These are phyloP conservation scores for Sporothrix humicola DNA, from an alignment of 2,329 filamentous ascomycete genomes.

Conservation along the genomic window DNA sequence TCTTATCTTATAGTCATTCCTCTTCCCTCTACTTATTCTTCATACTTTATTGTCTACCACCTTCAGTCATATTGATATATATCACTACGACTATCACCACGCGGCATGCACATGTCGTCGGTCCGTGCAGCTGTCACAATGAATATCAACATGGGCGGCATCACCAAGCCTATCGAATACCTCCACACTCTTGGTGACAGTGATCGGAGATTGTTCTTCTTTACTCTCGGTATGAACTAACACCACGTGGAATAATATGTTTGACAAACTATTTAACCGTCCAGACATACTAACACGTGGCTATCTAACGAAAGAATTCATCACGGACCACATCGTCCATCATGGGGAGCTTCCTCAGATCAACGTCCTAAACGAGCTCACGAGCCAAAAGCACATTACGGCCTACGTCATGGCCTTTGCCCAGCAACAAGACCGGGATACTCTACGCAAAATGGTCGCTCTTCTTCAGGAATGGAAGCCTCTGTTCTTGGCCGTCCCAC, in stretches of 20 bases:
- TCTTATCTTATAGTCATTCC: background rate
- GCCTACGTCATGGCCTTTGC: constrained; percentile 3
- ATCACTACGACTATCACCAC: background rate
- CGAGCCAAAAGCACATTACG: constrained; percentile 21
- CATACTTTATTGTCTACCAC: background rate
- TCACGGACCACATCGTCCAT: background rate
- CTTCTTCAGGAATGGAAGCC: constrained; percentile 30
- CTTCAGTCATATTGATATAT: background rate
- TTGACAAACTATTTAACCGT: background rate
- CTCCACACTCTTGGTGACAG: constrained; percentile 15
- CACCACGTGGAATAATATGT: too few species aligned
- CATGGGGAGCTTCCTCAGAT: background rate
- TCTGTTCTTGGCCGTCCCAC: constrained; percentile 21
- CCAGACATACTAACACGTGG: background rate
- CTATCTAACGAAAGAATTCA: background rate
- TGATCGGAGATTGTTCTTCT: background rate
- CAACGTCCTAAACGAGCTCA: constrained; percentile 19
- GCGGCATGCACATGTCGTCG: too few species aligned
- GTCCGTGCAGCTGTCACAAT: background rate
- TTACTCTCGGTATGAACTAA: background rate
- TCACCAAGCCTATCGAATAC: constrained; percentile 17
- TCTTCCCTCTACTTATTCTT: background rate
- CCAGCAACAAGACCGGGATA: background rate
- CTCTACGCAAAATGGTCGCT: constrained; percentile 9
- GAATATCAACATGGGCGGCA: background rate